A percentile compares a stretch with the other conserved stretches of the same genome.
Evolutionary conservation across 352 stramenopile genomes (phyloP).

Genomic region (Pythium brassicae): DNA sequence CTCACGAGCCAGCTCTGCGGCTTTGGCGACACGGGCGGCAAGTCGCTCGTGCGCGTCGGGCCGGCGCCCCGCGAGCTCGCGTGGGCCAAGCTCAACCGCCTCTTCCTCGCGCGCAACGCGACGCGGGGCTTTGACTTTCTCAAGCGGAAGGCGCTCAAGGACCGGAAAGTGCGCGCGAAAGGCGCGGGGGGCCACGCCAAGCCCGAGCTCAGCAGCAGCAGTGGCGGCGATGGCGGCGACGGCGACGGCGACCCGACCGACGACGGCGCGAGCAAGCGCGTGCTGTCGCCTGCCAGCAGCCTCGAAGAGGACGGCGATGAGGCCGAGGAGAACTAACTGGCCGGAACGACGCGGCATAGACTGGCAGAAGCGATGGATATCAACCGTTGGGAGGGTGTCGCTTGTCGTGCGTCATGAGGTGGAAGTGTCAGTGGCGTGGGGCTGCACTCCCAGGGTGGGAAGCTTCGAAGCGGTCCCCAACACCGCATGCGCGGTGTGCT

Average conservation of each 20-base stretch:
- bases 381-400: background rate
- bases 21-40: conserved; percentile 44
- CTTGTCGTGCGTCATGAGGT: background rate
- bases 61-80: conserved; percentile 52
- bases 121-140: conserved; percentile 70
- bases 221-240: no score
- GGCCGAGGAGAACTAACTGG: background rate
- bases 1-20: conserved; percentile 52
- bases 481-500: no score
- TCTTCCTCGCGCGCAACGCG: conserved; percentile 67
- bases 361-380: background rate
- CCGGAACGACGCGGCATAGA: conserved; percentile 1
- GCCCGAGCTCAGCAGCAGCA: conserved; percentile 13
- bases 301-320: conserved; percentile 1
- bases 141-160: conserved; percentile 51
- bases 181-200: conserved; percentile 8
- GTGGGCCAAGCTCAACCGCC: conserved; percentile 40
- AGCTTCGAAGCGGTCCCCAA: no score
- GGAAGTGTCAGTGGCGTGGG: no score
- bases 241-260: no score
- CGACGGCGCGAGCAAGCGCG: background rate
- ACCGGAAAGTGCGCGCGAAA: conserved; percentile 18
- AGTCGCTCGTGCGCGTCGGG: conserved; percentile 55
- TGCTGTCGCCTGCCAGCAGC: conserved; percentile 5
- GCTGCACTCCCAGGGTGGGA: no score